Evolutionary conservation across 2,329 filamentous ascomycete genomes (phyloP), one percentile per base, ranked within the genome.

Genomic region (Fusarium duplospermum): DNA sequence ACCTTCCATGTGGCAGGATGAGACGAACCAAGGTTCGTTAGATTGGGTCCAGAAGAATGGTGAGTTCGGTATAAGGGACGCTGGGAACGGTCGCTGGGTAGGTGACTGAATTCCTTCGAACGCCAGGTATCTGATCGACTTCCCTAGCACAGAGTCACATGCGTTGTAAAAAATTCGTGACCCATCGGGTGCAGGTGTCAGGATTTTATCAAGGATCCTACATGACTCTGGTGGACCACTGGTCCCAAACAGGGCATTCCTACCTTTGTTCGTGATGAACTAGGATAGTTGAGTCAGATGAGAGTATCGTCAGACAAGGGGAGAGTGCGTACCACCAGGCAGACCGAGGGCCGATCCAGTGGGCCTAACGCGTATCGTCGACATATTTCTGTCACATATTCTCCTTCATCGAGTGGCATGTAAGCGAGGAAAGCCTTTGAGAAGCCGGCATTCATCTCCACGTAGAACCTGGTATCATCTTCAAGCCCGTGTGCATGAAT

Each of bases 191-290:
- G 58, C 14, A 7, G 70, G 68, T 50, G 24, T 54, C 2, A 68
- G 4, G 2, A 71, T n/a, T 18, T 2, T 69, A 1, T 71, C 70
- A 16, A 72, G 62, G 4, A 16, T 24, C 2, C 6, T 52, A 27
- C 68, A 72, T 10, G 62, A 64, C 10, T 72, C 68, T 13, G 68
- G 68, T 14, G 62, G 64, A n/a, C 61, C 57, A 9, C 64, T 71
- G 10, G 58, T 64, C 40, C 68, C 64, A 62, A 71, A 72, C 4
- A 72, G 42, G 1, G 64, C 29, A 14, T 16, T 69, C 45, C 70
- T 72, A 0, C 64, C 64, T 69, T 66, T 71, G 3, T 71, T 72
- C 18, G 70, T 71, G 11, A 69, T 63, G 33, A 69, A 66, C 67
- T 69, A 56, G 4, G 20, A 36, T 50, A 6, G n/a, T 20, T 57